These are phyloP conservation scores for Protea cynaroides DNA, from an alignment of 164 flowering plant genomes.

Conservation along the genomic window DNA sequence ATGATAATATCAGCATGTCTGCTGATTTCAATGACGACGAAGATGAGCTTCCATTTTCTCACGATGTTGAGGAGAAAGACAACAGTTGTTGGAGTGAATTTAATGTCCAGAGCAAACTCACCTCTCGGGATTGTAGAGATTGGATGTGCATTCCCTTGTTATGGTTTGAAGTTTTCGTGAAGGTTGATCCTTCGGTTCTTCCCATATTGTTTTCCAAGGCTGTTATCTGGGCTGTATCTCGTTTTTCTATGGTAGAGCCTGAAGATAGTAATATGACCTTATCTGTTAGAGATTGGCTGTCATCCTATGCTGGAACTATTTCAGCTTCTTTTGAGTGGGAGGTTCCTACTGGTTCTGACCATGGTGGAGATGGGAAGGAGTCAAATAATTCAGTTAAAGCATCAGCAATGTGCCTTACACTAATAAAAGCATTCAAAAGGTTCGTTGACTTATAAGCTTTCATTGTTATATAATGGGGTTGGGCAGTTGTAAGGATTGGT, in stretches of 20 bases:
- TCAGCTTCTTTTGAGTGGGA: slow-evolving; percentile 68
- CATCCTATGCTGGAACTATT: slow-evolving; percentile 44
- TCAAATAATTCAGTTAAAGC: slow-evolving; percentile 60
- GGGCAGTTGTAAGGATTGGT: background rate
- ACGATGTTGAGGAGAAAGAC: slow-evolving; percentile 50
- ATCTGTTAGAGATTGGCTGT: slow-evolving; percentile 55
- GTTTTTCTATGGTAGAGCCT: slow-evolving; percentile 65
- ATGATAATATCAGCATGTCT: slow-evolving; percentile 16
- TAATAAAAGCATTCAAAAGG: slow-evolving; percentile 74
- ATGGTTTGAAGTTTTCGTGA: slow-evolving; percentile 78
- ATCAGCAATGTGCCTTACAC: slow-evolving; percentile 47
- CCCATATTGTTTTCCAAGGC: slow-evolving; percentile 81
- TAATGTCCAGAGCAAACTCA: slow-evolving; percentile 41
- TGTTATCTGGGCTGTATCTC: slow-evolving; percentile 85
- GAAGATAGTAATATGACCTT: slow-evolving; percentile 33
- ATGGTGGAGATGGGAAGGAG: slow-evolving; percentile 68
- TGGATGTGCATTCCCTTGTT: slow-evolving; percentile 96
- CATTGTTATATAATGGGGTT: background rate
- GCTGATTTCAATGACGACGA: slow-evolving; percentile 41
- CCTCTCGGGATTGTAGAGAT: slow-evolving; percentile 44
- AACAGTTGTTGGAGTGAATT: slow-evolving; percentile 70
- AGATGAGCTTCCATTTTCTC: slow-evolving; percentile 28
- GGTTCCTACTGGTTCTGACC: slow-evolving; percentile 81
- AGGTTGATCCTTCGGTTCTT: slow-evolving; percentile 48
- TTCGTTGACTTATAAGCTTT: slow-evolving; percentile 15